Conservation (phyloP, 352 stramenopile genomes). For the Thalassiosira mediterranea region DNA sequence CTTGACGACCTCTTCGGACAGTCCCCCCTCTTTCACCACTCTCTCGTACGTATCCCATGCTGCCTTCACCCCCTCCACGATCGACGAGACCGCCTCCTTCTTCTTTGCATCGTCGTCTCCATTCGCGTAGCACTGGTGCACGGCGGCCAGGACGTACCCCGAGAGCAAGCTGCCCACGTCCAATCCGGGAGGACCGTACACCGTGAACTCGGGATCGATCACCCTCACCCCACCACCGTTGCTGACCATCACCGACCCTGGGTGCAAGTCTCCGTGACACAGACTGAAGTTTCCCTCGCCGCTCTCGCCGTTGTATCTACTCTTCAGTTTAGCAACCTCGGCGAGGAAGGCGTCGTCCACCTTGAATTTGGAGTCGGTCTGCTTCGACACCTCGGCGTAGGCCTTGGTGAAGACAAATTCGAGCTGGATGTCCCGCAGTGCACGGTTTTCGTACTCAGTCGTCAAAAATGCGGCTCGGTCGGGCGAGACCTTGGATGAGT, state of each 20-base stretch:
- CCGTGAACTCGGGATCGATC: slow-evolving; percentile 82
- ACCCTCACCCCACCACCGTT: slow-evolving; percentile 51
- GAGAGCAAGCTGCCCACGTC: slow-evolving; percentile 79
- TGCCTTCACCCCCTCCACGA: slow-evolving; percentile 45
- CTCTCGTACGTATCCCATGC: slow-evolving; percentile 64
- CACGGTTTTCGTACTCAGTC: slow-evolving; percentile 74
- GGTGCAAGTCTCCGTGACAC: slow-evolving; percentile 87
- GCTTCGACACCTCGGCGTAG: slow-evolving; percentile 69
- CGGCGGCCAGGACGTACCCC: slow-evolving; percentile 71
- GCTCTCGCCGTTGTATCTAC: slow-evolving; percentile 66
- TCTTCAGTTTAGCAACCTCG: slow-evolving; percentile 70
- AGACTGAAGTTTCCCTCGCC: slow-evolving; percentile 63
- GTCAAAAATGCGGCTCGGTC: slow-evolving; percentile 56
- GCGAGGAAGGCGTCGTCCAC: slow-evolving; percentile 66
- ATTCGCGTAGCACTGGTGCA: slow-evolving; percentile 64
- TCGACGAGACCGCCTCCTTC: slow-evolving; percentile 34
- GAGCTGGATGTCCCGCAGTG: slow-evolving; percentile 75
- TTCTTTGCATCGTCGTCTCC: slow-evolving; percentile 33
- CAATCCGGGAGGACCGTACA: slow-evolving; percentile 75
- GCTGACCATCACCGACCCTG: slow-evolving; percentile 84
- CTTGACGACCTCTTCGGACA: slow-evolving; percentile 52
- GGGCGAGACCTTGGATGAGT: slow-evolving; percentile 56
- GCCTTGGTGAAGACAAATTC: slow-evolving; percentile 82
- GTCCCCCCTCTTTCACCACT: slow-evolving; percentile 44
- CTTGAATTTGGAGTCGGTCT: slow-evolving; percentile 60